Percentiles rank a stretch among this genome's conserved stretches.
phyloP scores from a whole-genome alignment of 192 early-diverging fungal species.

The Rhizoclosmatium globosum region DNA sequence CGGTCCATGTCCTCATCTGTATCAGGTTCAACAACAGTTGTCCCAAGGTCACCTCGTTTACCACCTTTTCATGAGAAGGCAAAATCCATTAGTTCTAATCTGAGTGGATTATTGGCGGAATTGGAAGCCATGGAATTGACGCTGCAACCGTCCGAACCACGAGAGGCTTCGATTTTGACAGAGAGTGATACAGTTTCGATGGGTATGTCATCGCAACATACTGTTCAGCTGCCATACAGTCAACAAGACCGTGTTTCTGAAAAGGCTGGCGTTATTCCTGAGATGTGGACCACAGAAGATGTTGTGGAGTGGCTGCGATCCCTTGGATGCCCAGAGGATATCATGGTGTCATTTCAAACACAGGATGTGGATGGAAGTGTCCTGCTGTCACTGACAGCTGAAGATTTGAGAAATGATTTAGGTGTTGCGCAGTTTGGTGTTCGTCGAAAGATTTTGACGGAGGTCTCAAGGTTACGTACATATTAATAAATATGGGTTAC shows the following conservation, averaged over 20 bases:
- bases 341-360: neutral
- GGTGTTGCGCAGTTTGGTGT: neutral
- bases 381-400: neutral
- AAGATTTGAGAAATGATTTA: neutral
- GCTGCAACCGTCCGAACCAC: neutral
- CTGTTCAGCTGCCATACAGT: too few species aligned
- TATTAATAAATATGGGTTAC: neutral
- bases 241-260: too few species aligned
- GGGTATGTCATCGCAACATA: too few species aligned
- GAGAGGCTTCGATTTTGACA: too few species aligned
- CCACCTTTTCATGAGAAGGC: too few species aligned
- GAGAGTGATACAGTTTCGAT: too few species aligned
- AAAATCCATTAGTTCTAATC: too few species aligned
- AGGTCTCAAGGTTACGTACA: neutral
- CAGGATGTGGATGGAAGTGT: constrained; percentile 6
- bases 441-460: neutral
- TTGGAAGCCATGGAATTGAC: neutral
- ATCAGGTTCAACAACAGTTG: too few species aligned
- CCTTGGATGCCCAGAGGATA: neutral
- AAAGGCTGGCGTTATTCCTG: too few species aligned
- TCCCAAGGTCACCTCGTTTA: too few species aligned
- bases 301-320: neutral
- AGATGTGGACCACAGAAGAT: neutral
- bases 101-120: neutral
- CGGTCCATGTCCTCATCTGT: too few species aligned